phyloP scores from a whole-genome alignment of 1,139 yeast genomes.

The Geotrichum carabidarum region DNA sequence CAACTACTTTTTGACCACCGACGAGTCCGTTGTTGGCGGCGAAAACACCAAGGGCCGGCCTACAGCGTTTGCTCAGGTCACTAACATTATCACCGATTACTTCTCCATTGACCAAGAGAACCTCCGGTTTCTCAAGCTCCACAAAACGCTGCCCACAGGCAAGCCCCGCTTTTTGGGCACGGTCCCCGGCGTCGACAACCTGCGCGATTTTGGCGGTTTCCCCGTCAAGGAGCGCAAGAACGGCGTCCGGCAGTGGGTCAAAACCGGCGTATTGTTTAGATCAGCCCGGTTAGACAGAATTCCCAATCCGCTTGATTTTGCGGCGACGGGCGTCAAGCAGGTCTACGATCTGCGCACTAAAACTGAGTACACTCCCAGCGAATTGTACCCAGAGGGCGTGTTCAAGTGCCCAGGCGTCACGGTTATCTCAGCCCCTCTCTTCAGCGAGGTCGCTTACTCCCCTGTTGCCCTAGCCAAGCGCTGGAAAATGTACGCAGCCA shows the following conservation, averaged over 20 bases:
- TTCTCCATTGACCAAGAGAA: conserved; percentile 49
- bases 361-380: conserved; percentile 51
- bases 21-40: conserved; percentile 19
- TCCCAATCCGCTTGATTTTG: neutral
- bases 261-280: conserved; percentile 55
- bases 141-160: conserved; percentile 5
- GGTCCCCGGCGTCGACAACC: conserved; percentile 54
- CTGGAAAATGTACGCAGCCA: conserved; percentile 55
- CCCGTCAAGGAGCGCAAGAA: conserved; percentile 23
- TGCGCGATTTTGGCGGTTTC: conserved; percentile 83
- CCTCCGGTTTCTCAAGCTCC: conserved; percentile 46
- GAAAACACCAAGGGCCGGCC: conserved; percentile 39
- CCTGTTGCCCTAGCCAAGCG: conserved; percentile 62
- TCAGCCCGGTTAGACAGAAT: conserved; percentile 43
- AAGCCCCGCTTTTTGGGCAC: conserved; percentile 13
- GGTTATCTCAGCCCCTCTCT: conserved; percentile 57
- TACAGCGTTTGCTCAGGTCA: conserved; percentile 57
- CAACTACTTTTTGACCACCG: conserved; percentile 45
- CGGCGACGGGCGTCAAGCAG: conserved; percentile 47
- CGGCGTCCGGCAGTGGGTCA: conserved; percentile 37
- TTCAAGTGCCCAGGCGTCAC: conserved; percentile 41
- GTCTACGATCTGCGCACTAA: conserved; percentile 68
- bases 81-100: conserved; percentile 50
- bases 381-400: conserved; percentile 8
- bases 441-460: conserved; percentile 51